Base-by-base conservation (phyloP, 768 basidiomycete species). In the Agrocybe pediades region DNA sequence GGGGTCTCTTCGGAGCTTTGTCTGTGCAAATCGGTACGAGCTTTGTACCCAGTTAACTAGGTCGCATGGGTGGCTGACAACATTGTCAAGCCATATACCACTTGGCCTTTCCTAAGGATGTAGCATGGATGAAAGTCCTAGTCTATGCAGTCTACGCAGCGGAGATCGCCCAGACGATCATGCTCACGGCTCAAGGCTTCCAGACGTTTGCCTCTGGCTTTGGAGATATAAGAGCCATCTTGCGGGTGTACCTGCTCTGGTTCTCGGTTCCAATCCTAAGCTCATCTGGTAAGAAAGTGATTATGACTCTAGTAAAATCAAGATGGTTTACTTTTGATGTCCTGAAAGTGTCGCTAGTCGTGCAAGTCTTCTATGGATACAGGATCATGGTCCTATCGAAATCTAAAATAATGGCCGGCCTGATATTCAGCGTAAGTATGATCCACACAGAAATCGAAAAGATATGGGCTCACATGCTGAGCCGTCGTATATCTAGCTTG, bases 31-130 rank as follows among this genome's bases (percentile, higher is more conserved):
- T 56, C 15, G 67, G 67, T 69, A 49, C 30, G 64, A 59, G 21
- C 13, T 13, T 21, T 2, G 19, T 15, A 17, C 36, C 11, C 6
- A 25, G 15, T 2, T 23, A 9, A 17, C 7, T 17, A 2, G 23
- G 21, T 20, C 25, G 9, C 11, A 13, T 7, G 15, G 9, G 15
- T n/a, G 21, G 26, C 13, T 26, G 2, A 25, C 15, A 17, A 2
- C n/a, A n/a, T 44, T 48, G 20, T 13, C 46, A 67, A 30, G 68
- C 65, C 40, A 19, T 67, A 19, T 69, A 69, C 51, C 65, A 67
- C 44, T 40, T 67, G 11, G 60, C 63, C 5, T 69, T 69, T 43
- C 66, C 65, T 0, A 61, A 63, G 3, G 67, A 68, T 47, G 54
- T 53, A 6, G 39, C n/a, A 8, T 33, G 53, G 6, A 54, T 54